Base-by-base conservation (phyloP, 225 moss, liverwort and hornwort species). In the Pseudoscleropodium purum region DNA sequence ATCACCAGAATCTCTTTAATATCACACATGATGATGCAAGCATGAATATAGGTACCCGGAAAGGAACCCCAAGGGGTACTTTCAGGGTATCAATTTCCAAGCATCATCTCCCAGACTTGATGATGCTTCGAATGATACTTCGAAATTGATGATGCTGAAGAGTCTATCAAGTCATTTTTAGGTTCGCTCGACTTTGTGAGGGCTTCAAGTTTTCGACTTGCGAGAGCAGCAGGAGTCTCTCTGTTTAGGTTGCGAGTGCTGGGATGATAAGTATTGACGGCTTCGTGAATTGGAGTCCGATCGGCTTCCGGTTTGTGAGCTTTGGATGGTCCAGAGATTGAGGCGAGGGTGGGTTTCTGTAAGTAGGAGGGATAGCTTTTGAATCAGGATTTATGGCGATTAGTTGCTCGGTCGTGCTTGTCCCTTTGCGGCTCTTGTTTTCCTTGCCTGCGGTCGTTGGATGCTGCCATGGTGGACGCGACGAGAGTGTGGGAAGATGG, bases 361-460 rank as follows among this genome's bases (percentile, higher is more conserved):
- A 64, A 87, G 54, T 79, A 69, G 73, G 81, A 61, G 80, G 47
- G 60, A 18, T 89, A 72, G 90, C 41, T 83, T 85, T 83, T 79
- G 85, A 78, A 69, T 77, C 66, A 74, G 88, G 78, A 86, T 72
- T 76, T 85, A 93, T 93, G 93, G 93, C 92, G 85, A 90, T 85
- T 85, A 64, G 79, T 87, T 84, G 88, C 81, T 59, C 26, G 56
- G 39, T 72, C 90, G 57, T 85, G 68, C 43, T 88, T 69, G 88
- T 86, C 81, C 62, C 86, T 84, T 80, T 89, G 81, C 76, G 87
- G 73, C 86, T 75, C 73, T 54, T 86, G 79, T n/a, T 87, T 82
- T 89, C 88, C 43, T 74, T 82, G 70, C 56, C 75, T 47, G 39
- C 83, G 65, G 63, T 84, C 33, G 89, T 85, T 83, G 89, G 89